Evolutionary conservation across 306 rosid genomes (phyloP), one percentile per base, ranked within the genome.

Genomic region (Glycine soja): DNA sequence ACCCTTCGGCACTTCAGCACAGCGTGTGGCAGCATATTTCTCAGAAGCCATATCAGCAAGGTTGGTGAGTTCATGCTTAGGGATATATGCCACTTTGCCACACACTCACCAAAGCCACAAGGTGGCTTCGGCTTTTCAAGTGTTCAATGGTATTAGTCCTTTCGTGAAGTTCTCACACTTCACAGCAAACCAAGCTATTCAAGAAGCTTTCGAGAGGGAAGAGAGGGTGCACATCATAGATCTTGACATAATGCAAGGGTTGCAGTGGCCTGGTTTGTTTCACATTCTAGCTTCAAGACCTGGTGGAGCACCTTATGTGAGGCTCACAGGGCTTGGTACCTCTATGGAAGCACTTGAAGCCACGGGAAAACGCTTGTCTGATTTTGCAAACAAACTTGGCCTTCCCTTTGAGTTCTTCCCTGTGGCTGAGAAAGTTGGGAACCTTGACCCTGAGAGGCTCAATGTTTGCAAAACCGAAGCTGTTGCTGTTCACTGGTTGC

Each of bases 401-500:
- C 89, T 95, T 67, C 99, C 99, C 4, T 95, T 95, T 51, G 97
- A 95, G 87, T 95, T 93, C 85, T 61, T 89, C 15, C 97, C 98
- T 0, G 90, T 95, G 61, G 97, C 97, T 4, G 99, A 93, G 10
- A 95, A 90, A 85, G 92, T 92, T 19, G 99, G 98, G 32, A 93
- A 90, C 77, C 69, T 95, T 81, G 97, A 93, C 76, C 88, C 88
- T 3, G 94, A 91, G 77, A 88, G 83, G 83, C 90, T 95, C 15
- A 90, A 90, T 46, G 90, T 93, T 13, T 88, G 89, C 82, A 91
- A 93, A 74, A 77, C 94, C 14, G 99, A 95, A 78, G 99, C 97
- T 61, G 96, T 95, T n/a, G 99, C 99, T 48, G 98, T 93, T 3
- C 99, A 95, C 62, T 95, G 99, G 99, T 69, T 95, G 88, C 98